Conservation (phyloP, 177 flowering plant species). For the Vitis hybrid region DNA sequence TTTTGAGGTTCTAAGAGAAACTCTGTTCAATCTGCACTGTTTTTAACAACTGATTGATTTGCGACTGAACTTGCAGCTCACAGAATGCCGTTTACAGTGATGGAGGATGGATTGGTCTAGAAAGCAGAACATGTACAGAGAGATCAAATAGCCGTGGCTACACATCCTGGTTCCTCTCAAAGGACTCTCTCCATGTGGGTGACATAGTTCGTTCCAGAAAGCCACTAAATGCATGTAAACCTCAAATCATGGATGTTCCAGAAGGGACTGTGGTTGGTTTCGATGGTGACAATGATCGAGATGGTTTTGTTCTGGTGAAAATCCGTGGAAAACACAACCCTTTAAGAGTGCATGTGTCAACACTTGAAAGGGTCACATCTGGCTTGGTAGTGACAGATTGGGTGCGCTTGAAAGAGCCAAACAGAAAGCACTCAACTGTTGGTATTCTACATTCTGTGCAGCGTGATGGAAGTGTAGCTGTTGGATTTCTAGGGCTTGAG, state of each 20-base stretch:
- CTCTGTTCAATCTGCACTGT: too few relatives aligned
- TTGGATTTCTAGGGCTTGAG: conserved; percentile 71
- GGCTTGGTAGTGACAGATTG: conserved; percentile 91
- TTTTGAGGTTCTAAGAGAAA: not conserved
- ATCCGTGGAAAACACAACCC: conserved; percentile 89
- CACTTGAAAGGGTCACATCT: conserved; percentile 73
- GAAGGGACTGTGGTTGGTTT: conserved; percentile 81
- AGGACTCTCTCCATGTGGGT: conserved; percentile 76
- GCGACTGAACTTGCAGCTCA: conserved; percentile 49
- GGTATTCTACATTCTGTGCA: conserved; percentile 79
- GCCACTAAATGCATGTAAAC: conserved; percentile 57
- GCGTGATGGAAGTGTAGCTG: conserved; percentile 68
- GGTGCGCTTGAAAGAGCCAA: conserved; percentile 69
- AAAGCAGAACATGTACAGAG: conserved; percentile 26
- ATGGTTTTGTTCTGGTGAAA: conserved; percentile 67
- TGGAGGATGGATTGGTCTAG: conserved; percentile 42
- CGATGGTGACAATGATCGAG: conserved; percentile 45
- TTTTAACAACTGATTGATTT: not conserved
- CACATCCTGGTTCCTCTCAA: conserved; percentile 76
- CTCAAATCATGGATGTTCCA: conserved; percentile 74
- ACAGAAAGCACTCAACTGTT: conserved; percentile 72
- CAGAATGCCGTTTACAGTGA: conserved; percentile 44
- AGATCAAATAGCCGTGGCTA: conserved; percentile 41
- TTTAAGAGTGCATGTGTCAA: conserved; percentile 53
- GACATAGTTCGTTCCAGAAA: conserved; percentile 86